Base-by-base conservation (phyloP, 2,329 filamentous ascomycete genomes). In the Pseudogymnoascus sp. region DNA sequence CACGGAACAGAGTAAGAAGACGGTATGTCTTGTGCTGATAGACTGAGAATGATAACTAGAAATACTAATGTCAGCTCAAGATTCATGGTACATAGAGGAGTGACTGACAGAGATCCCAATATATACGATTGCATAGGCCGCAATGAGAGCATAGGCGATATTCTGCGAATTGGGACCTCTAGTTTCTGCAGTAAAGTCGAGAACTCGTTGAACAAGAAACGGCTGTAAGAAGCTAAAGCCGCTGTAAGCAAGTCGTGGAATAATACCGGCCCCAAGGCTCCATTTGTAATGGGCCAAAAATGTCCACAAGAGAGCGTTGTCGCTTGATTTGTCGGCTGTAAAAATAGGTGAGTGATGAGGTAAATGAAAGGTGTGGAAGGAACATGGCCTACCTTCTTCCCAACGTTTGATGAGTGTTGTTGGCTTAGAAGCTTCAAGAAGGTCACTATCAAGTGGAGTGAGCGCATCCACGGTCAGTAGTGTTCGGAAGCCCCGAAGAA, bases 141-240 rank as follows among this genome's bases (percentile, higher is more conserved):
- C 77, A 51, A 80, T 76, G 5, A 80, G 73, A 4, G 77, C 75
- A 40, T 74, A 75, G 0, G 73, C 74, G 1, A 66, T 65, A 21
- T 74, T 72, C 0, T 64, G 67, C 1, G 67, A 71, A 6, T 68
- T 66, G 60, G 72, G 63, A 7, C 62, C 67, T 18, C 69, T 66
- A 0, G 73, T 68, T 36, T 67, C 68, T 14, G 71, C 67, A 2
- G 76, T 71, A n/a, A 73, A 73, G 5, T 64, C 60, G 23, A 78
- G 71, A 0, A 74, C 68, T 1, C 73, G 69, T 29, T 73, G 71
- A 66, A 80, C 75, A 23, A 81, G 75, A 23, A 81, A 77, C 0
- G 79, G 78, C 39, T 81, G 79, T 4, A 76, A 73, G 62, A 80
- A 79, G 5, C 69, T 75, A 67, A 81, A 79, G 3, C 71, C 78